Evolutionary conservation across 73 alveolate genomes (phyloP).

Genomic region (Urostyla sp.): DNA sequence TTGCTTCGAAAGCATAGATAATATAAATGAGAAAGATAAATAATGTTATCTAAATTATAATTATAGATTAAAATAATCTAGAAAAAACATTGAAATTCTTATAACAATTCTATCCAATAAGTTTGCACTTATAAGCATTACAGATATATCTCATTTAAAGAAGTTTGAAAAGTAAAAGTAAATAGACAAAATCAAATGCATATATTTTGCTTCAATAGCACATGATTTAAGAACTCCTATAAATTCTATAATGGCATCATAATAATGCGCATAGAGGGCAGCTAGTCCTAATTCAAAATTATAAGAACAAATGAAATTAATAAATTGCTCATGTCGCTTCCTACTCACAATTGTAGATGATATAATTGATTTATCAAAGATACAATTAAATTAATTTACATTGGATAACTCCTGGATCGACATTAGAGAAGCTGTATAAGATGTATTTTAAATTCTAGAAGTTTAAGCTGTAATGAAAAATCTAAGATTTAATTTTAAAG

Average conservation of each 20-base stretch:
- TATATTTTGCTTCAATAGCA: slow-evolving; percentile 28
- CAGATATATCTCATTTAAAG: slow-evolving; percentile 14
- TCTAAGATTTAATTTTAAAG: background rate
- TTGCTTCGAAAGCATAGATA: no score
- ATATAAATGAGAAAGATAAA: no score
- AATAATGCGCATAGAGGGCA: no score
- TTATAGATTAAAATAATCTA: no score
- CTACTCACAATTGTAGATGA: slow-evolving; percentile 33
- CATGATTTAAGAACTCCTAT: slow-evolving; percentile 47
- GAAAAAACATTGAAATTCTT: no score
- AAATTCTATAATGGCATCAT: slow-evolving; percentile 27
- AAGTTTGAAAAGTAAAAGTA: background rate
- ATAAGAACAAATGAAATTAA: background rate
- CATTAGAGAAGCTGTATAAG: slow-evolving; percentile 4
- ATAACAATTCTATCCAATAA: no score
- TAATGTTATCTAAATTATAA: no score
- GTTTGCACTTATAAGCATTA: no score
- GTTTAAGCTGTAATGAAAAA: slow-evolving; percentile 5
- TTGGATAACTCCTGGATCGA: background rate
- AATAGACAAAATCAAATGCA: background rate
- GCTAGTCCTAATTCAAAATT: no score
- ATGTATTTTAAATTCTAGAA: slow-evolving; percentile 2
- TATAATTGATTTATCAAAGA: slow-evolving; percentile 6
- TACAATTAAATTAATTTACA: slow-evolving; percentile 22
- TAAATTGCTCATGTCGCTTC: slow-evolving; percentile 13